Evolutionary conservation across 495 filamentous ascomycete species (phyloP), one percentile per base, ranked within the genome.

Genomic region (Physcia stellaris): DNA sequence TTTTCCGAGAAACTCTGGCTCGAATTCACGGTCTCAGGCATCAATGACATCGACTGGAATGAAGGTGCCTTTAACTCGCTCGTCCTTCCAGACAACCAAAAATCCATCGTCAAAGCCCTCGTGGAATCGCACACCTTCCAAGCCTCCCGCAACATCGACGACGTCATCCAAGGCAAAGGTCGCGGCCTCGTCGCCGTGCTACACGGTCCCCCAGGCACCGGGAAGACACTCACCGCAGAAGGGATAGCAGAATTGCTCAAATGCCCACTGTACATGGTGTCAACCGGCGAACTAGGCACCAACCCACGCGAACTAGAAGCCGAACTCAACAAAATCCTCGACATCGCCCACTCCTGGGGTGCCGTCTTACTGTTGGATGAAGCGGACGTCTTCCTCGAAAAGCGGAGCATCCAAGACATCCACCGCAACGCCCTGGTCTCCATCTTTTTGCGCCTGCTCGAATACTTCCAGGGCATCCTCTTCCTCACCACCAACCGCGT

Each of bases 1-100:
- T 94, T 94, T 54, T 73, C 68, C 17, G 84, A 93, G 56, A 94
- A 93, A 62, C 61, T 85, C 2, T 95, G 86, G 87, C 71, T 94
- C 1, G 84, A 94, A 57, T 92, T 94, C 49, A 79, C 76, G 16
- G 76, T 95, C 32, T 84, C 79, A 0, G 79, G 81, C 10, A 72
- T 95, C 51, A 77, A 75, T 41, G 81, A 87, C 17, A 88, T 86
- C 46, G 63, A 73, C 24, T 92, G 80, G 80, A 83, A 90, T 50
- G 75, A 79, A 30, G 67, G 72, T n/a, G 84, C 85, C 4, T 90
- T 86, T 50, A 71, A 80, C 40, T 79, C 74, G 3, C 69, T 93
- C 13, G 80, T 90, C 2, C 64, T 93, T 7, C 75, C 80, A 2
- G 60, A 69, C 11, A 77, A 80, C 40, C 80, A 83, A 37, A 90